Percentiles rank a stretch among this genome's conserved stretches.
phyloP scores from a whole-genome alignment of 2,329 filamentous ascomycete species.

The Thermomyces lanuginosus region DNA sequence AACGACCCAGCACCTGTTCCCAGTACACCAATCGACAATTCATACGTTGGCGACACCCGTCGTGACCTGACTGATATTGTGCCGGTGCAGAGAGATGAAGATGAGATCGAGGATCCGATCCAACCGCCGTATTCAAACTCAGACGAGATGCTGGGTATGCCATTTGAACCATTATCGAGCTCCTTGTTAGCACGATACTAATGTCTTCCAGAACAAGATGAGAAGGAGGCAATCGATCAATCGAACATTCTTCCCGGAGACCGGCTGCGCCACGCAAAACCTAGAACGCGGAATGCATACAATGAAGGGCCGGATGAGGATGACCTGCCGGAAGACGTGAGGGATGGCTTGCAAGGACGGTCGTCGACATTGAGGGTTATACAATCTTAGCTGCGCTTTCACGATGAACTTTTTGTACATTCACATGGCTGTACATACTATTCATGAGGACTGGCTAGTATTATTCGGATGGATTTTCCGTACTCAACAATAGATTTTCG shows the following conservation, averaged over 20 bases:
- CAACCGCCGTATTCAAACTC: slow-evolving; percentile 15
- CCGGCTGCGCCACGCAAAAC: slow-evolving; percentile 7
- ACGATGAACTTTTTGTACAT: background rate
- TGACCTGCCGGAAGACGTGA: slow-evolving; percentile 6
- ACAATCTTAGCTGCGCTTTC: background rate
- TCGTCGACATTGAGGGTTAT: slow-evolving; percentile 3
- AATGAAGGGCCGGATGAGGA: slow-evolving; percentile 9
- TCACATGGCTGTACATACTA: slow-evolving; percentile 1
- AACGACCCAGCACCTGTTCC: slow-evolving; percentile 14
- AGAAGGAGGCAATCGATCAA: slow-evolving; percentile 8
- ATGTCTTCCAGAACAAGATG: slow-evolving; percentile 7
- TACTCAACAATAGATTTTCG: no score
- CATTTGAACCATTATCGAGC: background rate
- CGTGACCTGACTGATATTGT: slow-evolving; percentile 6
- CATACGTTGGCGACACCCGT: slow-evolving; percentile 12
- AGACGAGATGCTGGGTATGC: slow-evolving; percentile 15
- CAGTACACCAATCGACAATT: slow-evolving; percentile 9
- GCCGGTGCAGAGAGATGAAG: slow-evolving; percentile 13
- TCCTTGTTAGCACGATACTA: no score
- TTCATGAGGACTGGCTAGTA: background rate
- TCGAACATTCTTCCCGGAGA: slow-evolving; percentile 9
- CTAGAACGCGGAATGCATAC: slow-evolving; percentile 7
- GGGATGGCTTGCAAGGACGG: slow-evolving; percentile 2
- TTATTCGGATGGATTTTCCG: no score
- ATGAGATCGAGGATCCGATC: slow-evolving; percentile 13